Evolutionary conservation across 768 basidiomycete genomes (phyloP).

Genomic region (Phaeolepiota aurea): DNA sequence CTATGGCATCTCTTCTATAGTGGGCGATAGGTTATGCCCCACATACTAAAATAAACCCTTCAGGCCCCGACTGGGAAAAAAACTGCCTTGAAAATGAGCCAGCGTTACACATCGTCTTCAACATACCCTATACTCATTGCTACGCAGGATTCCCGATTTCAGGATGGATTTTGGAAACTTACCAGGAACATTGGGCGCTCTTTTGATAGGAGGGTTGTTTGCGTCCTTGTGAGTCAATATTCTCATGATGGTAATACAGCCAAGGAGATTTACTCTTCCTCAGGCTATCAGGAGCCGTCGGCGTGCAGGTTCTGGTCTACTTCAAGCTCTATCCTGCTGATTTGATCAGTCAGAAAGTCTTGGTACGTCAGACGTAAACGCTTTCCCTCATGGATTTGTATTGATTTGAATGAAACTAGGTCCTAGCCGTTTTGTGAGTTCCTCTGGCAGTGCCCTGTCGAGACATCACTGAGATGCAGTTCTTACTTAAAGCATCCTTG

Average conservation of each 20-base stretch:
- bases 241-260: not conserved
- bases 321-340: slow-evolving; percentile 29
- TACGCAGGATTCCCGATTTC: too few species aligned
- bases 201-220: slow-evolving; percentile 30
- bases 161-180: not conserved
- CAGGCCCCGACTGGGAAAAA: too few species aligned
- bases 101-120: too few species aligned
- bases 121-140: too few species aligned
- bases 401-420: too few species aligned
- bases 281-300: slow-evolving; percentile 34
- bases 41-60: too few species aligned
- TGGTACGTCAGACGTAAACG: slow-evolving; percentile 23
- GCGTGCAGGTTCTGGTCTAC: slow-evolving; percentile 29
- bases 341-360: slow-evolving; percentile 14
- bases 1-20: too few species aligned
- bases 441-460: not conserved
- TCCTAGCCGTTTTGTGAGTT: slow-evolving; percentile 3
- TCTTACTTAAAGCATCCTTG: slow-evolving; percentile 16
- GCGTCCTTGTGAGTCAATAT: slow-evolving; percentile 24
- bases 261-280: too few species aligned
- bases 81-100: too few species aligned
- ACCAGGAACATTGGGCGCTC: slow-evolving; percentile 19
- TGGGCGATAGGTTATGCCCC: too few species aligned
- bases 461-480: not conserved
- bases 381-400: not conserved